Conservation (phyloP, 1,284 basidiomycete genomes). For the Golubevia sp. region DNA sequence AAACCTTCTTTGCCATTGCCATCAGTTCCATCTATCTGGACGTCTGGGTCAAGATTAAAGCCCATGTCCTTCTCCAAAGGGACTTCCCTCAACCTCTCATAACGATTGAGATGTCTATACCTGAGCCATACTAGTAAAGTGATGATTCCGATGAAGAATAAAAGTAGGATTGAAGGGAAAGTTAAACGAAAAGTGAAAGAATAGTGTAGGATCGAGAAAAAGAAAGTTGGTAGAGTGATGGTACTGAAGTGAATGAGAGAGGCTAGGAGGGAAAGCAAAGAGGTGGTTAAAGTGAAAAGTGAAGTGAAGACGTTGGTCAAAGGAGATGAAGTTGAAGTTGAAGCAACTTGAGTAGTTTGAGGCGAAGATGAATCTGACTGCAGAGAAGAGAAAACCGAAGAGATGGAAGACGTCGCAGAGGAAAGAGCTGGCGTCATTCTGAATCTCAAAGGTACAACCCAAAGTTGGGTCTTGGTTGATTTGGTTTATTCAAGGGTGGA, state of each 20-base stretch:
- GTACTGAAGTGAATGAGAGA: conserved; percentile 40
- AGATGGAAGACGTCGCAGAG: too few relatives aligned
- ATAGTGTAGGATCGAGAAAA: conserved; percentile 52
- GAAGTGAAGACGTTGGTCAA: conserved; percentile 25
- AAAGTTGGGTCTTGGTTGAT: too few relatives aligned
- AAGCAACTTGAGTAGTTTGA: too few relatives aligned
- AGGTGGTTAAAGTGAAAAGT: conserved; percentile 33
- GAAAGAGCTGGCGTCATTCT: too few relatives aligned
- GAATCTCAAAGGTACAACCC: too few relatives aligned
- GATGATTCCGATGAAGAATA: conserved; percentile 29
- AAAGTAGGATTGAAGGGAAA: conserved; percentile 45
- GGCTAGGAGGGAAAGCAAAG: conserved; percentile 41
- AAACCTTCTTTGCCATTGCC: conserved; percentile 39
- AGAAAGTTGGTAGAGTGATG: conserved; percentile 45
- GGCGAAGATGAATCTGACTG: too few relatives aligned
- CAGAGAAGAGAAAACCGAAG: too few relatives aligned
- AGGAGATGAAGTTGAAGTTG: too few relatives aligned
- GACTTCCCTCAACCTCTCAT: conserved; percentile 51
- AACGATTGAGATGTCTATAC: conserved; percentile 53
- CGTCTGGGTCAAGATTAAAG: conserved; percentile 52
- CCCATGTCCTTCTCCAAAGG: conserved; percentile 51
- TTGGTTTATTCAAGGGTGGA: too few relatives aligned
- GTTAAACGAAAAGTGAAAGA: conserved; percentile 57
- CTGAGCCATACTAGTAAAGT: conserved; percentile 50
- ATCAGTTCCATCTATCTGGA: conserved; percentile 12